Base-by-base conservation (phyloP, 106 monocot species). In the Apostasia shenzhenica region DNA sequence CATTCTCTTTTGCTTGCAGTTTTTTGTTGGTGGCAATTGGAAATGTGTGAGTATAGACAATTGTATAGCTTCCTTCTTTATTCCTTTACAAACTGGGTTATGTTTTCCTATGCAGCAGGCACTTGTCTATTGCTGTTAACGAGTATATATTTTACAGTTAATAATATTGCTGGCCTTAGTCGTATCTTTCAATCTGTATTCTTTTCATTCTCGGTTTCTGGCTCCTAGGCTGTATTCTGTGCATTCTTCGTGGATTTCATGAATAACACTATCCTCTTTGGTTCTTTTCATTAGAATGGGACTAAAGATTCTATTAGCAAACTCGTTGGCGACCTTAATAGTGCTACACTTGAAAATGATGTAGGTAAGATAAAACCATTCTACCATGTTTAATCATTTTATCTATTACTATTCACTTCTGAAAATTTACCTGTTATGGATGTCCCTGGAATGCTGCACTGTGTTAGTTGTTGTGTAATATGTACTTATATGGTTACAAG, bases 11-110 rank as follows among this genome's bases (percentile, higher is more conserved):
- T 57, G 26, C 10, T 80, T 86, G 86, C 83, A 93, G 93, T 93
- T 93, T 73, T 93, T 93, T 69, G 93, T 93, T 64, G 93, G 93
- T 70, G 93, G 93, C 72, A 93, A 93, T 80, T 93, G 93, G 93
- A 93, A 93, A 66, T 93, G 93, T 76, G 93, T 93, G 80, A 89
- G 93, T 81, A 52, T 38, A 46, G 52, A 3, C 46, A 6, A 14
- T 6, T 65, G 8, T 65, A 49, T 65, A 8, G 1, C 26, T 1
- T 62, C 14, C 56, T 26, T 56, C 9, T 62, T 61, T 62, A 42
- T 62, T 62, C 45, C 45, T 26, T 26, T 26, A 26, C 26, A 26
- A 26, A 0, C 26, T 26, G 26, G 26, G 26, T 26, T 26, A 26
- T 26, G 26, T 26, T 26, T 26, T 26, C 26, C 26, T 26, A 26